Evolutionary conservation across 2,329 filamentous ascomycete genomes (phyloP).

Genomic region (Diaporthe velutina): DNA sequence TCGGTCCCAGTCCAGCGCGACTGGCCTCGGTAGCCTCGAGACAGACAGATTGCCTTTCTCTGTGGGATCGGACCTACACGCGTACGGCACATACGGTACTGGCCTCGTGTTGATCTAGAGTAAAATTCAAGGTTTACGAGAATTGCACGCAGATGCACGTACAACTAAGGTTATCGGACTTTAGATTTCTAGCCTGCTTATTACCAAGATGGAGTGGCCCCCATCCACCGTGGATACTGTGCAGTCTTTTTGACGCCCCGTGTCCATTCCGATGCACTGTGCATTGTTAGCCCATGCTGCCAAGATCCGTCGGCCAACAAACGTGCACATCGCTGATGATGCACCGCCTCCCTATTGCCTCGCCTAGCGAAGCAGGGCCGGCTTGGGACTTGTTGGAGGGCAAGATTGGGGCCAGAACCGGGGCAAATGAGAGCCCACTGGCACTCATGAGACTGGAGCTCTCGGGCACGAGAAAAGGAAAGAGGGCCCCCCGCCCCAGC

Average conservation of each 20-base stretch:
- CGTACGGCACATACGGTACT: neutral
- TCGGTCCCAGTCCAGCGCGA: constrained; percentile 4
- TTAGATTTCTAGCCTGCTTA: neutral
- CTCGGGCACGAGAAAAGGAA: constrained; percentile 11
- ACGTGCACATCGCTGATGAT: constrained; percentile 17
- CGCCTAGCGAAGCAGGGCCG: constrained; percentile 14
- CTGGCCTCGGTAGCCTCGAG: neutral
- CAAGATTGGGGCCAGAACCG: constrained; percentile 13
- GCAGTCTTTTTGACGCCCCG: neutral
- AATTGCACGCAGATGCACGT: neutral
- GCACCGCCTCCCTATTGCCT: constrained; percentile 27
- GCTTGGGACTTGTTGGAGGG: constrained; percentile 14
- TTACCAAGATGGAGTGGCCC: neutral
- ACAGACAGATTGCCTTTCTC: neutral
- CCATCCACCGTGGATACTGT: neutral
- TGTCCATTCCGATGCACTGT: constrained; percentile 16
- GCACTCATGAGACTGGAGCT: constrained; percentile 12
- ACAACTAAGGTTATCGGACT: constrained; percentile 12
- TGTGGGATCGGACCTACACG: neutral
- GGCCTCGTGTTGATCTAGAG: neutral
- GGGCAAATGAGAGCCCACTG: constrained; percentile 20
- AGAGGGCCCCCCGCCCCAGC: constrained; percentile 16
- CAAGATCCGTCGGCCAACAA: constrained; percentile 27
- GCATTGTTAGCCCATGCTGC: constrained; percentile 26
- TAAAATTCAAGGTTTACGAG: neutral